Conservation (phyloP, 2,329 filamentous ascomycete species). For the Trichoderma sp. region DNA sequence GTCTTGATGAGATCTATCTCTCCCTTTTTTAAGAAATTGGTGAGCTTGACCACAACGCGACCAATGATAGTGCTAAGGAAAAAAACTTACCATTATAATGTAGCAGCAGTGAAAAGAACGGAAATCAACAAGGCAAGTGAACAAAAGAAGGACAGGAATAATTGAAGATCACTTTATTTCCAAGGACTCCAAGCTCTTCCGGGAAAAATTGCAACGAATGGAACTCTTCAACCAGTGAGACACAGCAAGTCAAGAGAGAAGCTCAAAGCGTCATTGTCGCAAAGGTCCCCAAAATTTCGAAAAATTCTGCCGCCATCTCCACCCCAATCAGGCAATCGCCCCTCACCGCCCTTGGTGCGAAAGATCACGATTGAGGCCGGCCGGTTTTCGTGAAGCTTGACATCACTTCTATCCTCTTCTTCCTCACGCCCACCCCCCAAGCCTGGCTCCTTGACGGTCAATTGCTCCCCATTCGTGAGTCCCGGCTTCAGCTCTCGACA, state of each 20-base stretch:
- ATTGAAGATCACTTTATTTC: background rate
- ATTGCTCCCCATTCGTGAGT: constrained; percentile 32
- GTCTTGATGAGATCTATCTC: constrained; percentile 52
- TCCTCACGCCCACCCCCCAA: constrained; percentile 34
- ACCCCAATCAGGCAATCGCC: constrained; percentile 31
- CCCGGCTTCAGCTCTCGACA: background rate
- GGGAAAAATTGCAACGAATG: background rate
- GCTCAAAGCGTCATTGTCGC: constrained; percentile 1
- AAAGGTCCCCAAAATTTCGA: constrained; percentile 45
- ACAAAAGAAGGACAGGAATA: constrained; percentile 15
- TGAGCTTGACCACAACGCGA: constrained; percentile 19
- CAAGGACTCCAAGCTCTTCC: no score
- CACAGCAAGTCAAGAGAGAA: constrained; percentile 9
- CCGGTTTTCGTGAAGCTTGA: constrained; percentile 44
- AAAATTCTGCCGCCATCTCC: constrained; percentile 49
- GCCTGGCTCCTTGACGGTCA: constrained; percentile 26
- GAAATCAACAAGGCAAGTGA: background rate
- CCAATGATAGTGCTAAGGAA: background rate
- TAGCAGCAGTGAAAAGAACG: background rate
- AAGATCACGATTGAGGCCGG: constrained; percentile 40
- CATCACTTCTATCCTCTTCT: constrained; percentile 39
- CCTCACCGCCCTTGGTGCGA: constrained; percentile 50
- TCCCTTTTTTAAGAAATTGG: constrained; percentile 34
- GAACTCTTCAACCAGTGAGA: background rate
- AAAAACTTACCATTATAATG: constrained; percentile 14